These are phyloP conservation scores for Phytophthora pinifolia DNA, from an alignment of 352 stramenopile genomes.

Conservation along the genomic window DNA sequence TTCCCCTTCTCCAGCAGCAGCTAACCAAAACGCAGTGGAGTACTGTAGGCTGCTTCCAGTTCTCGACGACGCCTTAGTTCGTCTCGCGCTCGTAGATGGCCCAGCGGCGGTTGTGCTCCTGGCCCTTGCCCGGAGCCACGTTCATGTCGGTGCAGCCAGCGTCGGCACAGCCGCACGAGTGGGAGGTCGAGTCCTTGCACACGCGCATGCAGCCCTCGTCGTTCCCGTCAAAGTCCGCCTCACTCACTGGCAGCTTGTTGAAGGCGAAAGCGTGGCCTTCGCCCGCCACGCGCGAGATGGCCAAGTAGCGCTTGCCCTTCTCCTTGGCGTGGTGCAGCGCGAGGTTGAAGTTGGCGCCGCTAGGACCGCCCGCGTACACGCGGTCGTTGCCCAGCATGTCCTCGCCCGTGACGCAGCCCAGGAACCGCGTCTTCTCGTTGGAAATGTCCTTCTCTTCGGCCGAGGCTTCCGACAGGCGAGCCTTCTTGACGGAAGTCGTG, in stretches of 20 bases:
- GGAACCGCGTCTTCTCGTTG: conserved; percentile 77
- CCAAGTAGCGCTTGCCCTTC: conserved; percentile 88
- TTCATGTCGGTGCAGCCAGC: conserved; percentile 72
- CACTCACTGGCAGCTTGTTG: conserved; percentile 75
- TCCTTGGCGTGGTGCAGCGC: conserved; percentile 83
- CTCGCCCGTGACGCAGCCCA: conserved; percentile 85
- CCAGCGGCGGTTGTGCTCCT: conserved; percentile 91
- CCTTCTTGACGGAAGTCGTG: conserved; percentile 67
- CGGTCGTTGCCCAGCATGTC: conserved; percentile 85
- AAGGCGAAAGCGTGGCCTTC: conserved; percentile 92
- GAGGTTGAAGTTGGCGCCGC: conserved; percentile 90
- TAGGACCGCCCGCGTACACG: conserved; percentile 85
- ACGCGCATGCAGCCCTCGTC: conserved; percentile 76
- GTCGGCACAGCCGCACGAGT: conserved; percentile 88
- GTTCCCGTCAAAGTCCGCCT: conserved; percentile 72
- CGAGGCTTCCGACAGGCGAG: conserved; percentile 49
- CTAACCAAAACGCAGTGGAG: too few species aligned
- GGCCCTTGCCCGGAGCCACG: conserved; percentile 61
- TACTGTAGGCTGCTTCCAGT: too few species aligned
- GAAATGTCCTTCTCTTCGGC: conserved; percentile 55
- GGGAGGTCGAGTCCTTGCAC: conserved; percentile 73
- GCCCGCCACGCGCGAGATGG: conserved; percentile 67
- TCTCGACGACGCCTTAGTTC: conserved; percentile 19
- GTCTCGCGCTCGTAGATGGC: conserved; percentile 80
- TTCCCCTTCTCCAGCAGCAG: conserved; percentile 28